These are phyloP conservation scores for Alternaria conjuncta DNA, from an alignment of 2,329 filamentous ascomycete genomes.

Conservation along the genomic window DNA sequence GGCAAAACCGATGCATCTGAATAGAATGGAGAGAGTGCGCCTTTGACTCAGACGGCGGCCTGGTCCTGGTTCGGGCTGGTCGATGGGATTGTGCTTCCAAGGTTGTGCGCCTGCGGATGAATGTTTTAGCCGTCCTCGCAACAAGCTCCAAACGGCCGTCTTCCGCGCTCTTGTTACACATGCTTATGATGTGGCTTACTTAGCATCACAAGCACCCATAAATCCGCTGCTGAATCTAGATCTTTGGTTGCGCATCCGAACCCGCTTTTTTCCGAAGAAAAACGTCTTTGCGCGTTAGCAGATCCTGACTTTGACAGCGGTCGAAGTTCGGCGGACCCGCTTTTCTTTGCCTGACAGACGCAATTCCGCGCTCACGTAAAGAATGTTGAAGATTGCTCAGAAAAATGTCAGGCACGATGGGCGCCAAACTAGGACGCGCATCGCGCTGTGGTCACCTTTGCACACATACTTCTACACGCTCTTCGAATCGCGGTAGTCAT, in stretches of 20 bases:
- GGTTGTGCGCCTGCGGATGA: neutral
- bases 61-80: too few species aligned
- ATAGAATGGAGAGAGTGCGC: neutral
- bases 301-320: neutral
- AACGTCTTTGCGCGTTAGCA: neutral
- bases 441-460: neutral
- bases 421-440: neutral
- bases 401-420: neutral
- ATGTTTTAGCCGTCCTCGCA: neutral
- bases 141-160: neutral
- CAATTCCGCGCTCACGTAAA: conserved; percentile 22
- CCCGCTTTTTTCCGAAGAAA: neutral
- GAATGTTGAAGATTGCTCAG: neutral
- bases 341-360: neutral
- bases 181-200: neutral
- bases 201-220: neutral
- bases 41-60: neutral
- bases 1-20: too few species aligned
- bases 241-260: neutral
- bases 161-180: neutral
- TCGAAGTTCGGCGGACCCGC: conserved; percentile 9
- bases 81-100: too few species aligned
- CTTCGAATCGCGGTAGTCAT: neutral
- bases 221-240: neutral
- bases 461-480: neutral